These are phyloP conservation scores for Phytophthora citrophthora DNA, from an alignment of 352 stramenopile species.

Conservation along the genomic window DNA sequence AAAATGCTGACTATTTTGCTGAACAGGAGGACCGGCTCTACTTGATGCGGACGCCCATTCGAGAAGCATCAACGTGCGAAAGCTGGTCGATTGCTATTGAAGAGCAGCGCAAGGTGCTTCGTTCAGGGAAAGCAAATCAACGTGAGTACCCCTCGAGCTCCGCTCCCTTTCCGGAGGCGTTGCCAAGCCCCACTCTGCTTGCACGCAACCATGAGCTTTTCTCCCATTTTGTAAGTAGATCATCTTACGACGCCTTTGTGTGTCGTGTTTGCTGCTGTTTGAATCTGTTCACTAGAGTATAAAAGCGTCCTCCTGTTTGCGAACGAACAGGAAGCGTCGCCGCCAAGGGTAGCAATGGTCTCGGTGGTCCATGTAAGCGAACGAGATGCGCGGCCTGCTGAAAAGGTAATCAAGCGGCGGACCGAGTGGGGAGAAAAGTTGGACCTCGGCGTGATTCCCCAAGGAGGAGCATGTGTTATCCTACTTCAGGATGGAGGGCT, in stretches of 20 bases:
- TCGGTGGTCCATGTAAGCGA: constrained; percentile 74
- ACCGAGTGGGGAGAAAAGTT: constrained; percentile 71
- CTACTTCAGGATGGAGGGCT: constrained; percentile 75
- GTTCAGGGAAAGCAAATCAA: constrained; percentile 56
- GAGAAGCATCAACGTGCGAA: constrained; percentile 79
- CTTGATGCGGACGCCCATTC: constrained; percentile 73
- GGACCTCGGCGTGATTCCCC: constrained; percentile 78
- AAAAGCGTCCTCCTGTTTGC: constrained; percentile 76
- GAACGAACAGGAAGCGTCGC: constrained; percentile 70
- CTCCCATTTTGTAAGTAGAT: constrained; percentile 79
- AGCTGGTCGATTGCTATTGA: constrained; percentile 88
- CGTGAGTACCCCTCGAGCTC: constrained; percentile 47
- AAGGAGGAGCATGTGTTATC: constrained; percentile 81
- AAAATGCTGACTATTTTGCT: constrained; percentile 1
- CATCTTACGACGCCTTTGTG: constrained; percentile 37
- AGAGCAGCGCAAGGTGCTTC: constrained; percentile 79
- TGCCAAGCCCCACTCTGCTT: constrained; percentile 75
- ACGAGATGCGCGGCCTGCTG: constrained; percentile 58
- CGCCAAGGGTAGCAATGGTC: constrained; percentile 75
- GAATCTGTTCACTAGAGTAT: constrained; percentile 58
- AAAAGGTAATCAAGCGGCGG: constrained; percentile 78
- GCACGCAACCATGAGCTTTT: constrained; percentile 81
- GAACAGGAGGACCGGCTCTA: constrained; percentile 70
- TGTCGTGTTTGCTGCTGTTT: constrained; percentile 25
- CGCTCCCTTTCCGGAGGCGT: constrained; percentile 39